Base-by-base conservation (phyloP, 2,329 filamentous ascomycete species). In the Camptophora hylomeconis region DNA sequence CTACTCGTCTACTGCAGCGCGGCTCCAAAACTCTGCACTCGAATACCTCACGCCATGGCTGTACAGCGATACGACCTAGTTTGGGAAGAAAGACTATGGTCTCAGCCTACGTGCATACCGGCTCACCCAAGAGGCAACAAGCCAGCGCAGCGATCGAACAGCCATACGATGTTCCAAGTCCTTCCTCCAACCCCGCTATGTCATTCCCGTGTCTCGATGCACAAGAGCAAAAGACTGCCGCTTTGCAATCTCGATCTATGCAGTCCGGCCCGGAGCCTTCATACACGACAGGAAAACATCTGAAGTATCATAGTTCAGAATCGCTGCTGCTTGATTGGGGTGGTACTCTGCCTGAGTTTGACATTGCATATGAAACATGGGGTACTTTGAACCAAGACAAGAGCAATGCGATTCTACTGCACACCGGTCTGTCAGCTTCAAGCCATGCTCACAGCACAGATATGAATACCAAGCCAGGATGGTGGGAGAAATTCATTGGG, bases 401-500 rank as follows among this genome's bases (percentile, higher is more conserved):
- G 54, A 82, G 73, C 49, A 98, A 98, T 53, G 84, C 76, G 3
- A 89, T 98, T 37, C 67, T 98, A 6, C 60, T 98, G 2, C 84
- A 95, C 52, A 98, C 89, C 0, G 89, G 89, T 6, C 67, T 98
- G 4, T 94, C 86, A 1, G 89, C 89, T n/a, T 94, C 86, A 5
- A 95, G 86, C 33, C 89, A 98, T 57, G 89, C 89, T 2, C 86
- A 86, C 49, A 94, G 84, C 33, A 95, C 87, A n/a, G 66, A 71
- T 29, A 61, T 65, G 7, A 98, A 98, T 52, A 70, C 81, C 0
- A 80, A 86, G 52, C 79, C 84, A 0, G 89, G 89, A 3, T 98
- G 89, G 89, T 98, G 89, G 89, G 89, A 98, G 57, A 87, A 80
- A 54, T 98, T 98, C 52, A 95, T 98, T 47, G 89, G 89, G 0